Percentiles rank a stretch among this genome's conserved stretches.
phyloP scores from a whole-genome alignment of 441 rosid species.

The Adansonia rubrostipa region DNA sequence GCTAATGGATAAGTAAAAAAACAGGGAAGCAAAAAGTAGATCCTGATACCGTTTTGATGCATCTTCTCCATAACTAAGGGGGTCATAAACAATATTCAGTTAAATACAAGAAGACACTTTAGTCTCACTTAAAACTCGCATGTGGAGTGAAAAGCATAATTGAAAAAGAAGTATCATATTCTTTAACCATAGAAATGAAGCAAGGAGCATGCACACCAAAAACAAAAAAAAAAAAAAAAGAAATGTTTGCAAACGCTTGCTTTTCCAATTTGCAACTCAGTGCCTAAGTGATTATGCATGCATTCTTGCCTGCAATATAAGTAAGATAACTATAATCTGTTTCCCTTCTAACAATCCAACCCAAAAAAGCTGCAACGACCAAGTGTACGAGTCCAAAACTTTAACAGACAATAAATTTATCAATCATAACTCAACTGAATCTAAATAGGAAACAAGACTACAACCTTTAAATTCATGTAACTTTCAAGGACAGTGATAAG shows the following conservation, averaged over 20 bases:
- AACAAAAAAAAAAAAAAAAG: background rate
- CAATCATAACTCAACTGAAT: constrained; percentile 1
- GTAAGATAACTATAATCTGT: background rate
- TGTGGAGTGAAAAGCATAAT: background rate
- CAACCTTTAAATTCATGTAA: constrained; percentile 15
- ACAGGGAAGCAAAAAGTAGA: background rate
- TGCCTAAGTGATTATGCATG: background rate
- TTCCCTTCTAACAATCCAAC: background rate
- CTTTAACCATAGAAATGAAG: background rate
- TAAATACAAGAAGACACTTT: background rate
- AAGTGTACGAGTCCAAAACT: background rate
- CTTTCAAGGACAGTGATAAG: background rate
- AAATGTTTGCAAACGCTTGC: background rate
- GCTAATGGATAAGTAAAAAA: too few species aligned
- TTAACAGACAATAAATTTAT: background rate
- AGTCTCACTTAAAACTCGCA: background rate
- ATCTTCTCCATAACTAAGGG: background rate
- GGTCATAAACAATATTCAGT: background rate
- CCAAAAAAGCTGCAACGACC: background rate
- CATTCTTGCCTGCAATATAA: background rate
- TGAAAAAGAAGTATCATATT: background rate
- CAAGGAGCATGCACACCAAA: background rate
- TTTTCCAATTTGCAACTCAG: background rate
- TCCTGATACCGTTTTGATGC: background rate
- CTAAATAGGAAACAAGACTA: background rate